Base-by-base conservation (phyloP, 2,329 filamentous ascomycete species). In the Stachybotrys echinatus region DNA sequence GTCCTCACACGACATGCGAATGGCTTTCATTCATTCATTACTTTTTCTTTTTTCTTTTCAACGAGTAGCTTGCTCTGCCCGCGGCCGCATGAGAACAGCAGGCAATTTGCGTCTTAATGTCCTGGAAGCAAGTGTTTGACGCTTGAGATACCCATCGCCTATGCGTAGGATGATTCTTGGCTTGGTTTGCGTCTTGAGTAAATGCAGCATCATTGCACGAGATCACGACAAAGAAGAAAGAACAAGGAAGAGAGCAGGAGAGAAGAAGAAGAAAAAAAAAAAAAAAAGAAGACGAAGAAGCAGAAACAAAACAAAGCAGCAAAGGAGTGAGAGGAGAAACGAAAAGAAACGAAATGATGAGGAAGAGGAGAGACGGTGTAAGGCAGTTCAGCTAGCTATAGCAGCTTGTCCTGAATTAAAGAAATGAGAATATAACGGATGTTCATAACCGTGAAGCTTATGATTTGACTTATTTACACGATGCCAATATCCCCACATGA, bases 291-390 rank as follows among this genome's bases (percentile, higher is more conserved):
- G 23, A 47, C 48, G 21, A 47, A 51, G 50, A 54, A 51, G 49
- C 53, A 51, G 50, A 51, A 42, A n/a, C n/a, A 37, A 50, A 55
- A 47, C 42, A 43, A 49, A 42, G 50, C 42, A 49, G 23, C 45
- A 49, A 19, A 47, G 50, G 50, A 54, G 51, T 49, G 54, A 51
- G 50, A 51, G 42, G 50, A 22, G 43, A 48, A 48, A 45, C 37
- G 18, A 48, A 34, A 21, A 44, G 31, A 21, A 45, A 45, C 12
- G 43, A 18, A 22, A 45, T 45, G 40, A 45, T 49, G 47, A 23
- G 46, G 47, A 45, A 46, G 34, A 49, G 48, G 49, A 52, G 45
- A 38, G 45, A 48, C 23, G 27, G 5, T 34, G 10, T 34, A 14
- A 34, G n/a, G n/a, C 27, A 34, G 27, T 34, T 10, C 27, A 34